Base-by-base conservation (phyloP, 73 alveolate species). In the Tetrahymena borealis region DNA sequence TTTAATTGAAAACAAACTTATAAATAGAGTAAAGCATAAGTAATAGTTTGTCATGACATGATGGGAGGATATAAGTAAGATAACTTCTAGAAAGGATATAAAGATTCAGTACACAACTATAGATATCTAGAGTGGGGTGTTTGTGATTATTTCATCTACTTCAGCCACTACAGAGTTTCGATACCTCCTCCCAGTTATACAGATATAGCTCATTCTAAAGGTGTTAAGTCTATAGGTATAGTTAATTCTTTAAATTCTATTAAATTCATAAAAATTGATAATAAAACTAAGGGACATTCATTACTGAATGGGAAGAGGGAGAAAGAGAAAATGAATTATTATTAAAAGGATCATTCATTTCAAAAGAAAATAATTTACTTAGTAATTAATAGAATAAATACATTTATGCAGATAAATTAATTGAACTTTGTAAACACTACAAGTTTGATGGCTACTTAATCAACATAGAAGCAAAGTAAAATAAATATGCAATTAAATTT, bases 391-490 rank as follows among this genome's bases (percentile, higher is more conserved):
- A 60, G 10, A 60, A 60, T 60, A 60, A 60, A 60, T 60, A 60
- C 28, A 5, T 60, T 28, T 79, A 93, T 40, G 97, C 94, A 3
- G 95, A 95, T 78, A 95, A 94, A 78, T 41, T 96, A 39, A 94
- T 78, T 4, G 92, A 95, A 60, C 78, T 96, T 15, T 96, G 97
- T 32, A 39, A 95, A 38, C 91, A 38, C 93, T 95, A 90, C 38
- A 95, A 95, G 40, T 94, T 96, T 92, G 98, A 96, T 90, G 98
- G 98, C 32, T 96, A 96, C 91, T 78, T 96, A 40, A 78, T 96
- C 94, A 96, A 96, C 78, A 94, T 96, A 78, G 98, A 96, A 94
- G 91, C 96, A n/a, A 90, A 90, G 85, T 60, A 60, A 20, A n/a
- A 60, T 20, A 24, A 24, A 4, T 20, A 20, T 9, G 12, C 7